Evolutionary conservation across 345 rosid species (phyloP).

Genomic region (Streptanthus diversifolius): DNA sequence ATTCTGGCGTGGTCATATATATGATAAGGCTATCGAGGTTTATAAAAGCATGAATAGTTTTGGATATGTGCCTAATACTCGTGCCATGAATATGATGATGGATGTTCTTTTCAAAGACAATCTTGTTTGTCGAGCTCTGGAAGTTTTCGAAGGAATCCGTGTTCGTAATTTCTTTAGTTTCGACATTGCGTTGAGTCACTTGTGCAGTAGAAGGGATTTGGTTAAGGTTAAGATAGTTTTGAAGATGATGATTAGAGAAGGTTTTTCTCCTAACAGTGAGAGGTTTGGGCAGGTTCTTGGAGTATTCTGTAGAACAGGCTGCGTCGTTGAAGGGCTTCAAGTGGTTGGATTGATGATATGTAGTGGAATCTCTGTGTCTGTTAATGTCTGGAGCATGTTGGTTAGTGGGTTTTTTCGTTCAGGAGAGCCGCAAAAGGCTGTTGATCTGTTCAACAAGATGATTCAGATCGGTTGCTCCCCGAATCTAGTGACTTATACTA

Average conservation of each 20-base stretch:
- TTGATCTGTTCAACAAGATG: constrained; percentile 53
- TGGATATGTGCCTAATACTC: constrained; percentile 56
- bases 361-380: constrained; percentile 49
- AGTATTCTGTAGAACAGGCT: constrained; percentile 45
- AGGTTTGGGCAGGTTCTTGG: constrained; percentile 54
- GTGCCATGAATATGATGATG: constrained; percentile 57
- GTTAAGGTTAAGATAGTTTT: constrained; percentile 37
- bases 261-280: constrained; percentile 56
- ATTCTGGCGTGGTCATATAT: constrained; percentile 62
- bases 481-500: constrained; percentile 58
- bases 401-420: constrained; percentile 45
- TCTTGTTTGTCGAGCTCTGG: constrained; percentile 37
- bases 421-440: constrained; percentile 45
- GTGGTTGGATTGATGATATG: constrained; percentile 49
- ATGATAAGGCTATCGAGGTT: constrained; percentile 51
- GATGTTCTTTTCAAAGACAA: constrained; percentile 54
- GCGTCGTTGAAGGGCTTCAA: constrained; percentile 43
- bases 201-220: constrained; percentile 47
- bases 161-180: constrained; percentile 57
- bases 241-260: constrained; percentile 46
- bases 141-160: constrained; percentile 40
- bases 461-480: constrained; percentile 49
- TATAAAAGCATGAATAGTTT: constrained; percentile 43
- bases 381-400: constrained; percentile 52
- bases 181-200: constrained; percentile 53